Percentiles rank a stretch among this genome's conserved stretches.
Conservation (phyloP, 2,329 filamentous ascomycete genomes). For the Orbilia ellipsospora region DNA sequence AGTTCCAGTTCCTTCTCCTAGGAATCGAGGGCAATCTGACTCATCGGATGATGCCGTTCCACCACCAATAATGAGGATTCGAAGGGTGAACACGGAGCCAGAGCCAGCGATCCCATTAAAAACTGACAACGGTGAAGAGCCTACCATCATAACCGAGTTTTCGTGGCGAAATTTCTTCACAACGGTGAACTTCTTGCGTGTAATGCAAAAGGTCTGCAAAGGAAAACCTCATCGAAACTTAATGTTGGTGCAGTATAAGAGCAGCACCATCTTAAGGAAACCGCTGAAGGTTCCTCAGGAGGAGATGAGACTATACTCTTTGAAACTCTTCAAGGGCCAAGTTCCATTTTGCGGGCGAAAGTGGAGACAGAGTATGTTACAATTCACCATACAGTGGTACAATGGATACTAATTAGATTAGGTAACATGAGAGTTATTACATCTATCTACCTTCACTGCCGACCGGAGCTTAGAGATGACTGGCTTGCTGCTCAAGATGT, state of each 20-base stretch:
- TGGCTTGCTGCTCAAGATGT: constrained; percentile 93
- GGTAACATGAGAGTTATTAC: constrained; percentile 98
- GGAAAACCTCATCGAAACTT: constrained; percentile 94
- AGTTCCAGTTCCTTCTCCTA: constrained; percentile 33
- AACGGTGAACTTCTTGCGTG: constrained; percentile 91
- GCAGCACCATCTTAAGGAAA: constrained; percentile 89
- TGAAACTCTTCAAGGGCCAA: constrained; percentile 98
- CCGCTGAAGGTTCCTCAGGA: constrained; percentile 89
- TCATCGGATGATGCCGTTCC: constrained; percentile 78
- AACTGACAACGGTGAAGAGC: constrained; percentile 38
- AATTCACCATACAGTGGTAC: background rate
- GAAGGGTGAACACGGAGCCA: constrained; percentile 64
- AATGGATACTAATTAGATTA: constrained; percentile 7
- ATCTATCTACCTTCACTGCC: constrained; percentile 91
- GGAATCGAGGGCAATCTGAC: constrained; percentile 57
- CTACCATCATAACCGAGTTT: constrained; percentile 84
- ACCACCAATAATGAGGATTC: constrained; percentile 79
- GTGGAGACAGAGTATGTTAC: constrained; percentile 79
- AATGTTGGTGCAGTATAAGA: constrained; percentile 94
- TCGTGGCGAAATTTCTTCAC: constrained; percentile 96
- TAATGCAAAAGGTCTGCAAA: constrained; percentile 98
- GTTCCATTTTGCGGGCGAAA: constrained; percentile 98
- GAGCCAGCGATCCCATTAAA: constrained; percentile 59
- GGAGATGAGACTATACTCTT: constrained; percentile 87
- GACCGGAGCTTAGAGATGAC: constrained; percentile 91